Percentiles rank a stretch among this genome's conserved stretches.
These are phyloP conservation scores for Metschnikowia continentalis DNA, from an alignment of 805 yeast genomes.

Conservation along the genomic window DNA sequence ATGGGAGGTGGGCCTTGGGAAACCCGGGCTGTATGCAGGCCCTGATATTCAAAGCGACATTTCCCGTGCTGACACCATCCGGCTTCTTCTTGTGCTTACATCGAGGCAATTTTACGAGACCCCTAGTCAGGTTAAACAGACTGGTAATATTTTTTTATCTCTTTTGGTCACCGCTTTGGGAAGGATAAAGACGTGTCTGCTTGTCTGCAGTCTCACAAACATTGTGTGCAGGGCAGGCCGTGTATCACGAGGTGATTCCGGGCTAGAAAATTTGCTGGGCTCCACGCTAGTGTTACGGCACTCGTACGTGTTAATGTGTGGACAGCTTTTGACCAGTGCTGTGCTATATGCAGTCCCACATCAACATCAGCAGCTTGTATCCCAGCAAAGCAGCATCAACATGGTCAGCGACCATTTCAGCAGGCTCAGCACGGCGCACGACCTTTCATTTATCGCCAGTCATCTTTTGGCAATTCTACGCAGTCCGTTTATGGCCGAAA, in stretches of 20 bases:
- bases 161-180: slow-evolving; percentile 49
- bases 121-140: slow-evolving; percentile 31
- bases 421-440: slow-evolving; percentile 50
- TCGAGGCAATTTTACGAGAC: slow-evolving; percentile 60
- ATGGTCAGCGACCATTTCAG: slow-evolving; percentile 49
- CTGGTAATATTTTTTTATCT: slow-evolving; percentile 61
- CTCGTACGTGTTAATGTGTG: slow-evolving; percentile 48
- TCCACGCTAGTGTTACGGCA: slow-evolving; percentile 41
- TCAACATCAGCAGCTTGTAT: background rate
- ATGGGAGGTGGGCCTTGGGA: slow-evolving; percentile 84
- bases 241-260: slow-evolving; percentile 39
- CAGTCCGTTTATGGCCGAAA: slow-evolving; percentile 6
- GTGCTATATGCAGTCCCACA: slow-evolving; percentile 61
- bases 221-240: slow-evolving; percentile 49
- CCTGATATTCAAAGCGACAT: slow-evolving; percentile 44
- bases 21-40: slow-evolving; percentile 24
- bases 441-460: slow-evolving; percentile 45
- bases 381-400: slow-evolving; percentile 38
- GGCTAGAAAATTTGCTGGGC: slow-evolving; percentile 30
- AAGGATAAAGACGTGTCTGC: slow-evolving; percentile 41
- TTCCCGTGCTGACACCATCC: slow-evolving; percentile 63
- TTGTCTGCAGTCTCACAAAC: slow-evolving; percentile 70
- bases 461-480: slow-evolving; percentile 41
- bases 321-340: slow-evolving; percentile 60
- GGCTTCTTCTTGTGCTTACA: slow-evolving; percentile 55